Base-by-base conservation (phyloP, 2,329 filamentous ascomycete species). In the Metarhizium sp. region DNA sequence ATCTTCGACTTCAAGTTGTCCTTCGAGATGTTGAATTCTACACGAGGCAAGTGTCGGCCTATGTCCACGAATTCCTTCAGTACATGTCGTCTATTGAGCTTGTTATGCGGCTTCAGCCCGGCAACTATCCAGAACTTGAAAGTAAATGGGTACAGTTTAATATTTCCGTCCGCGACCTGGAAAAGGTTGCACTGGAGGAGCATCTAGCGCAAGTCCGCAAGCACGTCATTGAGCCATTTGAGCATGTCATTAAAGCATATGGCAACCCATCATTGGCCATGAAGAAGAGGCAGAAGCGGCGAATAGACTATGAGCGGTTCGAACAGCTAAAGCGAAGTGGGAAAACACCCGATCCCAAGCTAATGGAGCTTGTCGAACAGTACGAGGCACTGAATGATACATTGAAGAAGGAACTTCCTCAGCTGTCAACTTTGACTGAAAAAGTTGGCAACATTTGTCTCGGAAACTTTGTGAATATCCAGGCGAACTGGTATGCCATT, bases 91-190 rank as follows among this genome's bases (percentile, higher is more conserved):
- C 88, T 1, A 88, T 96, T 67, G 90, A 96, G 69, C 80, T 88
- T 1, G 87, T 92, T 60, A 88, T 95, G 72, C 85, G 83, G 43
- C 71, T 84, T 38, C 81, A 84, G 61, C 85, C 86, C 13, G 88
- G 87, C 51, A 84, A 80, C 57, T 85, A 90, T 67, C 85, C 90
- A 0, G 92, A 97, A 68, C 76, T 95, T 45, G 92, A 96, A 71
- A 92, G 88, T 75, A 95, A 95, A 68, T 97, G 92, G 90, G 88
- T 91, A 51, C 88, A 87, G 59, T 94, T 96, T 71, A 92, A 91
- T 61, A 84, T 91, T 65, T 88, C 87, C 38, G 88, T 95, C 72
- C 83, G 88, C 60, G 92, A 96, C 64, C 84, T 97, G 60, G 86
- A 92, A 64, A 87, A 86, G 58, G 82, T 91, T 60, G 88, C 88